phyloP scores from a whole-genome alignment of 345 rosid species.

The Gossypium raimondii region DNA sequence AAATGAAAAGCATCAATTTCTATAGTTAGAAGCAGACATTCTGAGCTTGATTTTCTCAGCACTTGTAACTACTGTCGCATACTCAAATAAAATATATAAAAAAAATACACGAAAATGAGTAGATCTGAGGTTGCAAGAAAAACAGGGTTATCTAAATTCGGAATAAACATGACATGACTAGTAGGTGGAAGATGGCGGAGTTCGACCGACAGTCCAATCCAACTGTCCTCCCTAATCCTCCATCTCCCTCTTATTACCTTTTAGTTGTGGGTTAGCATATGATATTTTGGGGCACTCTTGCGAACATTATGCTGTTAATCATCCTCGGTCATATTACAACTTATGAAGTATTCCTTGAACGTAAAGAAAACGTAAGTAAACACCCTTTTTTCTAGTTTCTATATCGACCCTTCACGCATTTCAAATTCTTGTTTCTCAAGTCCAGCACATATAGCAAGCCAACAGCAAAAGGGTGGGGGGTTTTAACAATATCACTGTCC shows the following conservation, averaged over 20 bases:
- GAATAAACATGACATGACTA: background rate
- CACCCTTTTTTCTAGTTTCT: background rate
- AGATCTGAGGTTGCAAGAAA: background rate
- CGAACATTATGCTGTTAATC: background rate
- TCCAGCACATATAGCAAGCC: background rate
- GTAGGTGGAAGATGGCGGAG: background rate
- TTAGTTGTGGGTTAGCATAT: background rate
- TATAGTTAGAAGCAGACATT: background rate
- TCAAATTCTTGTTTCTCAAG: background rate
- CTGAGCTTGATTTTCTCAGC: background rate
- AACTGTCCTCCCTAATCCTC: background rate
- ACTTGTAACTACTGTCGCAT: background rate
- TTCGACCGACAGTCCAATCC: background rate
- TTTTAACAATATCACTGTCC: no score
- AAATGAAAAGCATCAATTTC: slow-evolving; percentile 6
- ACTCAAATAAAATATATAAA: background rate
- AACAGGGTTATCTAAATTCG: background rate
- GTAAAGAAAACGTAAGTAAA: background rate
- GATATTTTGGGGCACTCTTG: no score
- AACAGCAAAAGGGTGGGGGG: background rate
- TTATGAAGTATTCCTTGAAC: background rate
- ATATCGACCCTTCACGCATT: background rate
- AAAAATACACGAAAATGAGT: background rate
- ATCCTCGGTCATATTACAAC: background rate
- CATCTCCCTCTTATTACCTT: background rate